Conservation (phyloP, 371 early-diverging fungal genomes). For the Mortierella polycephala region DNA sequence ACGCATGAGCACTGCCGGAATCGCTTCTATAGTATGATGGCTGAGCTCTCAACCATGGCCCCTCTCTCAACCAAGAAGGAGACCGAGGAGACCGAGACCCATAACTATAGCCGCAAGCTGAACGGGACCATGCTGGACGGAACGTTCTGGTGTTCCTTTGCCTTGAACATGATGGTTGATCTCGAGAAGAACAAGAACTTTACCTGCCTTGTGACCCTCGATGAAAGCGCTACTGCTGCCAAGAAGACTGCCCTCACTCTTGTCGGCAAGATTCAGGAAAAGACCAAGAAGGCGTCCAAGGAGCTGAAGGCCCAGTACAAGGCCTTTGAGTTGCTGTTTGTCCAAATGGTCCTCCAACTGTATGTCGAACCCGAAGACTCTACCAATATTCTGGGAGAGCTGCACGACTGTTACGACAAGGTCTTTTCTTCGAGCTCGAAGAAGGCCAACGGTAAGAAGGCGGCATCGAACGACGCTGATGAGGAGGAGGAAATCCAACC, state of each 20-base stretch:
- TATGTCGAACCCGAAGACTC: conserved; percentile 77
- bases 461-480: conserved; percentile 54
- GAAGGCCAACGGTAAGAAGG: conserved; percentile 55
- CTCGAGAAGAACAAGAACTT: conserved; percentile 61
- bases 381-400: conserved; percentile 69
- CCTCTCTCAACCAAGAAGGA: conserved; percentile 59
- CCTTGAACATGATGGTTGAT: conserved; percentile 60
- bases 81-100: conserved; percentile 42
- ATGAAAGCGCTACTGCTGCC: conserved; percentile 50
- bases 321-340: conserved; percentile 78
- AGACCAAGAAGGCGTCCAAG: conserved; percentile 52
- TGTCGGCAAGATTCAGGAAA: conserved; percentile 58
- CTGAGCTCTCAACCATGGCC: conserved; percentile 70
- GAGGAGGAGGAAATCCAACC: conserved; percentile 78
- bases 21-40: conserved; percentile 72
- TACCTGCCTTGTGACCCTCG: conserved; percentile 32
- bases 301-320: conserved; percentile 60
- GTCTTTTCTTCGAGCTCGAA: conserved; percentile 57
- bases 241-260: conserved; percentile 57
- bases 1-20: conserved; percentile 67
- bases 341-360: conserved; percentile 72
- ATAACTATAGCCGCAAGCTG: conserved; percentile 60
- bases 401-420: conserved; percentile 78
- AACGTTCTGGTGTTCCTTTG: conserved; percentile 72
- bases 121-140: conserved; percentile 70